Percentiles rank a stretch among this genome's conserved stretches.
Conservation (phyloP, 257 asterid genomes). For the Mentha longifolia region DNA sequence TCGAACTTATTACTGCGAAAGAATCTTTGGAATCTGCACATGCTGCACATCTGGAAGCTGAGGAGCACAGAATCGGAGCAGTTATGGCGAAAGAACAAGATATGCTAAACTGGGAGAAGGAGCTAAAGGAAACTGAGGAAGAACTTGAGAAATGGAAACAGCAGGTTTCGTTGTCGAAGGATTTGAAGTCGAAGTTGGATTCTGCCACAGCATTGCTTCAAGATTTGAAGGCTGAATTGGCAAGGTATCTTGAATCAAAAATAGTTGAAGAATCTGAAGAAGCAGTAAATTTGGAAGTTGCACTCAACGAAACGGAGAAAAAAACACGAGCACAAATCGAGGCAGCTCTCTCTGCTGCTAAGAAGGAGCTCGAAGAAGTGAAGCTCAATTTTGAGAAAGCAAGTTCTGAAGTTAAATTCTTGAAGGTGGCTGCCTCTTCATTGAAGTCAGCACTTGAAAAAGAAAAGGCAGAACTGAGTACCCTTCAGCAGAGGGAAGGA, state of each 20-base stretch:
- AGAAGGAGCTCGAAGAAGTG: slow-evolving; percentile 81
- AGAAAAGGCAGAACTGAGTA: slow-evolving; percentile 60
- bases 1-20: slow-evolving; percentile 78
- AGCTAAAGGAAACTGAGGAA: slow-evolving; percentile 65
- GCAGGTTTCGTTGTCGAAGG: slow-evolving; percentile 57
- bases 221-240: slow-evolving; percentile 75
- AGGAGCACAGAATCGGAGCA: slow-evolving; percentile 83
- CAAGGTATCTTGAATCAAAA: slow-evolving; percentile 76
- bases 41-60: slow-evolving; percentile 90
- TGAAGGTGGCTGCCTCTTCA: slow-evolving; percentile 73
- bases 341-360: slow-evolving; percentile 56
- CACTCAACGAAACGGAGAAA: slow-evolving; percentile 44
- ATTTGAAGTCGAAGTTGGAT: slow-evolving; percentile 66
- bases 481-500: slow-evolving; percentile 77
- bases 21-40: slow-evolving; percentile 87
- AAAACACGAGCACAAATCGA: slow-evolving; percentile 59
- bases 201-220: slow-evolving; percentile 58
- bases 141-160: slow-evolving; percentile 63
- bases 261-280: slow-evolving; percentile 43
- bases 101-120: slow-evolving; percentile 74
- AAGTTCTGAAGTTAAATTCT: slow-evolving; percentile 53
- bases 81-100: slow-evolving; percentile 88
- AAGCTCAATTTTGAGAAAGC: slow-evolving; percentile 71
- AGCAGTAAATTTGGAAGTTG: slow-evolving; percentile 40
- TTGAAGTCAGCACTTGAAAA: slow-evolving; percentile 69